A percentile compares a stretch with the other conserved stretches of the same genome.
Evolutionary conservation across 352 stramenopile species (phyloP).

Genomic region (Pythium utonaiense): DNA sequence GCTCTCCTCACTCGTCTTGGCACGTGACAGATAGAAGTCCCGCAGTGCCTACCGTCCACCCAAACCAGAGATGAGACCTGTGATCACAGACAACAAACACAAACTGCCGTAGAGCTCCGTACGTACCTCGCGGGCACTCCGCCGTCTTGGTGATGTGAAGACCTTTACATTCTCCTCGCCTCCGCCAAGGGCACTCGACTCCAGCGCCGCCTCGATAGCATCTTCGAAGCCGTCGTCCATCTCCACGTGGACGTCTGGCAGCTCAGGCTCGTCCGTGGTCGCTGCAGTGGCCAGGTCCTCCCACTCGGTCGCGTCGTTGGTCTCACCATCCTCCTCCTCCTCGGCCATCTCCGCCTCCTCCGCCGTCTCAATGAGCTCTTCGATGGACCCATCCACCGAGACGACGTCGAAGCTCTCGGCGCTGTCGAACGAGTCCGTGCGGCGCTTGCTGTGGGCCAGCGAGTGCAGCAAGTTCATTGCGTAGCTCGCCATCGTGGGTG

Average conservation of each 20-base stretch:
- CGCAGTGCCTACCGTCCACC: slow-evolving; percentile 30
- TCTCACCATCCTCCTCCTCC: too few species aligned
- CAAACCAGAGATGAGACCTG: too few species aligned
- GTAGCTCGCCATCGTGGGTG: background rate
- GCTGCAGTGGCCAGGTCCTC: slow-evolving; percentile 30
- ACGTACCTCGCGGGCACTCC: slow-evolving; percentile 14
- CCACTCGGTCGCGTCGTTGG: slow-evolving; percentile 36
- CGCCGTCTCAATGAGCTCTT: slow-evolving; percentile 7
- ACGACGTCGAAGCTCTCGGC: slow-evolving; percentile 35
- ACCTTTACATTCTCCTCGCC: background rate
- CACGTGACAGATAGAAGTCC: slow-evolving; percentile 50
- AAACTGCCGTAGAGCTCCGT: background rate
- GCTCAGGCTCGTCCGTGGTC: background rate
- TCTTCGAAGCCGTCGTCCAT: slow-evolving; percentile 9
- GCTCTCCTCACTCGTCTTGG: slow-evolving; percentile 45
- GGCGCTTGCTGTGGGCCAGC: slow-evolving; percentile 10
- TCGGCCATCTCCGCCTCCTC: background rate
- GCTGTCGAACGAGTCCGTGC: slow-evolving; percentile 31
- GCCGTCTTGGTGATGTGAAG: slow-evolving; percentile 6
- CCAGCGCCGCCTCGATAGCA: slow-evolving; percentile 14
- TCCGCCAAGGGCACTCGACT: background rate
- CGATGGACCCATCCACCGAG: slow-evolving; percentile 20
- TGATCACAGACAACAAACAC: too few species aligned
- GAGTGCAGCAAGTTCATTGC: slow-evolving; percentile 3
- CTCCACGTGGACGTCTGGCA: slow-evolving; percentile 9